Evolutionary conservation across 768 basidiomycete species (phyloP), one percentile per base, ranked within the genome.

Genomic region (Tylopilus sp.): DNA sequence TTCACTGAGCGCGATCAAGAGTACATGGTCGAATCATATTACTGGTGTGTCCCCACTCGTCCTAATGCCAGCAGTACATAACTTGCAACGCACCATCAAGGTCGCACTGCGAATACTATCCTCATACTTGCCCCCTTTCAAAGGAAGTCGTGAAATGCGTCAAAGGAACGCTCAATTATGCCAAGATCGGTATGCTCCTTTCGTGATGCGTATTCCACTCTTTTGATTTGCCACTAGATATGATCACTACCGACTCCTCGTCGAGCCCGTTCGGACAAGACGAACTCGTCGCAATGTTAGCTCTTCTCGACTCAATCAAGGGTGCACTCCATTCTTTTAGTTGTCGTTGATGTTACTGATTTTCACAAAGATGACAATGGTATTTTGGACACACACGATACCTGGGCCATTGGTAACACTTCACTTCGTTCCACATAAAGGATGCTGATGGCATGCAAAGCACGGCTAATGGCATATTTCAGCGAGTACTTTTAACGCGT

Each of bases 81-180:
- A 60, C 36, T 6, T 40, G 26, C 12, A 40, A 35, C 42, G 6
- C n/a, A n/a, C n/a, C n/a, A n/a, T n/a, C n/a, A 15, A 59, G 58
- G 58, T 45, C 53, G 3, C 58, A 51, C 20, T 60, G 57, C 5
- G 57, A 58, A 45, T 59, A 39, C 43, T 56, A 60, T 11, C 53
- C 48, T 2, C 45, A 58, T 15, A 30, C 20, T 20, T 35, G 43
- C 17, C 44, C 18, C 6, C 43, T 56, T 45, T 45, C 52, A 2
- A 39, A 39, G 11, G 21, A n/a, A 22, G 48, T 46, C 9, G 48
- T 58, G 18, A 46, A 48, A 28, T 39, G 39, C 9, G 48, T 59
- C 12, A 48, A 47, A 46, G 53, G 58, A 51, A 35, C n/a, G n/a
- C n/a, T n/a, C n/a, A n/a, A n/a, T n/a, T n/a, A n/a, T n/a, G n/a